Conservation (phyloP, 2,329 filamentous ascomycete genomes). For the Pseudocercospora eumusae region DNA sequence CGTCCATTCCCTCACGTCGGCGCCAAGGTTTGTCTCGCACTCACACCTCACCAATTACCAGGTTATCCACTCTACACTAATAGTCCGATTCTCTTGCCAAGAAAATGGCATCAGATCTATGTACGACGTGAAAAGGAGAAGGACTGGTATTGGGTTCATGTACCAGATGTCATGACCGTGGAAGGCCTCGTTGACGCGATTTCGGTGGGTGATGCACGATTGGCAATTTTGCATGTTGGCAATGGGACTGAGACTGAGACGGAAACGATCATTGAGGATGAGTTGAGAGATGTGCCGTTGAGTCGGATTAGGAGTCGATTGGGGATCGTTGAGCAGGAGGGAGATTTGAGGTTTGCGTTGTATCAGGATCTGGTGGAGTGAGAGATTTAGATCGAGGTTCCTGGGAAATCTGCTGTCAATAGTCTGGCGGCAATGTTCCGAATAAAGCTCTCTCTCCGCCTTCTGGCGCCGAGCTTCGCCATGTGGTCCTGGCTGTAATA, state of each 20-base stretch:
- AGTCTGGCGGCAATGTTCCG: no score
- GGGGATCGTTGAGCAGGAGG: background rate
- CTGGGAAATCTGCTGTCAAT: no score
- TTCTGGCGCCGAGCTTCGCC: no score
- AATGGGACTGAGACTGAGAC: background rate
- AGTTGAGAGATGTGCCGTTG: background rate
- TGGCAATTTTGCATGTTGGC: background rate
- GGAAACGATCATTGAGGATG: background rate
- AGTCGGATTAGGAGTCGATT: background rate
- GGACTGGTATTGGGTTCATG: background rate
- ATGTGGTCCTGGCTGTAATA: background rate
- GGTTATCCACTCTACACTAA: background rate
- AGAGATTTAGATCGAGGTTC: background rate
- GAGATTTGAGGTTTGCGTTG: conserved; percentile 5
- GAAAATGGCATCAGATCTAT: conserved; percentile 1
- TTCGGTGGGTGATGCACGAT: background rate
- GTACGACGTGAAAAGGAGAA: background rate
- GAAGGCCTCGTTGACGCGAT: background rate
- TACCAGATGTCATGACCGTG: background rate
- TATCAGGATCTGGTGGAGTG: background rate
- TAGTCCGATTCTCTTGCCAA: background rate
- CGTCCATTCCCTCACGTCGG: background rate
- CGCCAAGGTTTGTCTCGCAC: background rate
- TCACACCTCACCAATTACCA: background rate
- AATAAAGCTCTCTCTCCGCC: no score